These are phyloP conservation scores for Yamadazyma dushanensis DNA, from an alignment of 1,139 yeast genomes.

Conservation along the genomic window DNA sequence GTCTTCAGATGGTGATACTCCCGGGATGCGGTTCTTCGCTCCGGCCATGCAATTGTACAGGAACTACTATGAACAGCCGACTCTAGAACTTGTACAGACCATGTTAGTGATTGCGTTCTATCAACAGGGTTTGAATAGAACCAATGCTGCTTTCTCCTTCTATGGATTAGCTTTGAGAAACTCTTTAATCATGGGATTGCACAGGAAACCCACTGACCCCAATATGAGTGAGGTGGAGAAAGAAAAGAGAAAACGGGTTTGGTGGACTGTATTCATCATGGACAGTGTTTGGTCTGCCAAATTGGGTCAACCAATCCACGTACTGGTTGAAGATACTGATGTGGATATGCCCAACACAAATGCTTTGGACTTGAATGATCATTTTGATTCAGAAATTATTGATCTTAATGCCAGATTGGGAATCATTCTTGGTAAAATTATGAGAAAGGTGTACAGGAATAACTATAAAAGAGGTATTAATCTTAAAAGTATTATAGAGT, in stretches of 20 bases:
- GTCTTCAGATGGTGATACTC: constrained; percentile 14
- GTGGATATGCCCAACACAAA: constrained; percentile 11
- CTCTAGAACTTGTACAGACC: constrained; percentile 12
- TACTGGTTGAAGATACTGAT: constrained; percentile 12
- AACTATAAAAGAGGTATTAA: constrained; percentile 7
- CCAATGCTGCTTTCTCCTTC: constrained; percentile 12
- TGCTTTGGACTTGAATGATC: constrained; percentile 8
- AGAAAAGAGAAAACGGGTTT: constrained; percentile 14
- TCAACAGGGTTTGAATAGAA: constrained; percentile 15
- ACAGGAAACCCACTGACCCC: constrained; percentile 7
- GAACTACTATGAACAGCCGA: constrained; percentile 13
- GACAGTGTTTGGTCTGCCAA: constrained; percentile 15
- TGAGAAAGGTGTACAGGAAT: constrained; percentile 11
- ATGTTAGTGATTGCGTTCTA: constrained; percentile 14
- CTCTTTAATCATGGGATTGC: constrained; percentile 14
- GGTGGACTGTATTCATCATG: constrained; percentile 16
- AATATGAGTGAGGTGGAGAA: constrained; percentile 5
- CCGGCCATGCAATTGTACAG: constrained; percentile 14
- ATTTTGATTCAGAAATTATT: constrained; percentile 10
- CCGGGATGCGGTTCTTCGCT: constrained; percentile 16
- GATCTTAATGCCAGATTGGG: constrained; percentile 11
- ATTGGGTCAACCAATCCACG: constrained; percentile 15
- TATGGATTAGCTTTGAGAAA: constrained; percentile 15
- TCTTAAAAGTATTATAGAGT: constrained; percentile 12
- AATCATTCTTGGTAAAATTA: constrained; percentile 10